These are phyloP conservation scores for Murraya koenigii DNA, from an alignment of 345 rosid species.

Conservation along the genomic window DNA sequence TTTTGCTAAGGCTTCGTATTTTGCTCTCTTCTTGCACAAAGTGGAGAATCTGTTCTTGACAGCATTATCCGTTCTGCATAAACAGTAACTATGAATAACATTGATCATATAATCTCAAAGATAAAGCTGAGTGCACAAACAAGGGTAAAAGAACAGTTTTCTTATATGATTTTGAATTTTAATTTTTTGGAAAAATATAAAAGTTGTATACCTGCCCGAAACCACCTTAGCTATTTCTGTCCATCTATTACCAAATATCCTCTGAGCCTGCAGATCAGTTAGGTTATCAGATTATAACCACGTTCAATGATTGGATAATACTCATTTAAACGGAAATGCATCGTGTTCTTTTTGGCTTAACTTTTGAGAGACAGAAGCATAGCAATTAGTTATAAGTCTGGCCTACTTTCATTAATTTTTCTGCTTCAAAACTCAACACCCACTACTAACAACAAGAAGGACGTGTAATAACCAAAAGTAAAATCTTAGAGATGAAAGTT, in stretches of 20 bases:
- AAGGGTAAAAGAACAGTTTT: background rate
- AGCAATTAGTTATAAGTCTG: conserved; percentile 23
- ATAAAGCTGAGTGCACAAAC: background rate
- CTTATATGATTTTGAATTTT: too few species aligned
- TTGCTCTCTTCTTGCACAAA: conserved; percentile 95
- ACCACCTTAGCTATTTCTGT: conserved; percentile 99
- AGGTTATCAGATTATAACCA: conserved; percentile 16
- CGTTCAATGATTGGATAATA: conserved; percentile 10
- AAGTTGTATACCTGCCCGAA: conserved; percentile 77
- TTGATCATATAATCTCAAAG: background rate
- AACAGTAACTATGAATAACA: conserved; percentile 7
- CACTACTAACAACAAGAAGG: conserved; percentile 9
- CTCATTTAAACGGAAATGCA: conserved; percentile 10
- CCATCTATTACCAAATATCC: conserved; percentile 94
- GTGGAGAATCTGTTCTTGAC: conserved; percentile 98
- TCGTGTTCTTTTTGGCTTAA: conserved; percentile 8
- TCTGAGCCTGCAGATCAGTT: conserved; percentile 73
- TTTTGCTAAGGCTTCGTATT: conserved; percentile 82
- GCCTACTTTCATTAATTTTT: conserved; percentile 15
- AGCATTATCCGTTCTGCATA: conserved; percentile 92
- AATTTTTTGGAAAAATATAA: background rate
- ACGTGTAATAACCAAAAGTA: background rate
- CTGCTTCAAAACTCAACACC: conserved; percentile 18
- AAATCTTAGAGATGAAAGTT: conserved; percentile 1
- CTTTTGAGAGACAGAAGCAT: conserved; percentile 20